Evolutionary conservation across 371 early-diverging fungal species (phyloP).

Genomic region (Actinomucor elegans): DNA sequence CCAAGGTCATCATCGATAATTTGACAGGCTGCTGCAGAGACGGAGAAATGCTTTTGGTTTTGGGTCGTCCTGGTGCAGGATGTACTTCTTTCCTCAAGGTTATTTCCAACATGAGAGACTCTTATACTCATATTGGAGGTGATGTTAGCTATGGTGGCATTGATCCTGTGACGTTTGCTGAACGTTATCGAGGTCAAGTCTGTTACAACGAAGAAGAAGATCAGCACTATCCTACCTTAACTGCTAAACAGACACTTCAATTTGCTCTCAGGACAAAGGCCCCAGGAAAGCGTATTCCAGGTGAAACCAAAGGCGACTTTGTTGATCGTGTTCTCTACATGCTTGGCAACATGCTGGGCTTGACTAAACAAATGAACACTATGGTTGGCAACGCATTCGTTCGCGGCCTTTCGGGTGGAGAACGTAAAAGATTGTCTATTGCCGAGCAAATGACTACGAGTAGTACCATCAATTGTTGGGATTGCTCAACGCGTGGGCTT

Average conservation of each 20-base stretch:
- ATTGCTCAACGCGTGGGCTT: slow-evolving; percentile 87
- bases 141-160: slow-evolving; percentile 66
- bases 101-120: slow-evolving; percentile 60
- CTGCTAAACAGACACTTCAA: slow-evolving; percentile 65
- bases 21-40: slow-evolving; percentile 61
- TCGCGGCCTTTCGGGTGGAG: slow-evolving; percentile 86
- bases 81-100: slow-evolving; percentile 69
- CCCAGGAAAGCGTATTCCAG: slow-evolving; percentile 55
- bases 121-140: slow-evolving; percentile 58
- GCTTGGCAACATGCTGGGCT: slow-evolving; percentile 69
- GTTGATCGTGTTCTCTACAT: slow-evolving; percentile 46
- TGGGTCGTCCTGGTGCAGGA: slow-evolving; percentile 77
- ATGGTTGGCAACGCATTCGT: slow-evolving; percentile 82
- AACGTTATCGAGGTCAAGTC: slow-evolving; percentile 61
- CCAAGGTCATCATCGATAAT: slow-evolving; percentile 48
- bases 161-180: slow-evolving; percentile 50
- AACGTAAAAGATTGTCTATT: slow-evolving; percentile 84
- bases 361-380: slow-evolving; percentile 74
- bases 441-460: slow-evolving; percentile 84
- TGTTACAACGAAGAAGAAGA: slow-evolving; percentile 75
- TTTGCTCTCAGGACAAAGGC: slow-evolving; percentile 67
- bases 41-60: slow-evolving; percentile 74
- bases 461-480: slow-evolving; percentile 77
- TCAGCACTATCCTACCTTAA: slow-evolving; percentile 65
- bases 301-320: slow-evolving; percentile 42